phyloP scores from a whole-genome alignment of 2,329 filamentous ascomycete species.

The Talaromyces sp. region DNA sequence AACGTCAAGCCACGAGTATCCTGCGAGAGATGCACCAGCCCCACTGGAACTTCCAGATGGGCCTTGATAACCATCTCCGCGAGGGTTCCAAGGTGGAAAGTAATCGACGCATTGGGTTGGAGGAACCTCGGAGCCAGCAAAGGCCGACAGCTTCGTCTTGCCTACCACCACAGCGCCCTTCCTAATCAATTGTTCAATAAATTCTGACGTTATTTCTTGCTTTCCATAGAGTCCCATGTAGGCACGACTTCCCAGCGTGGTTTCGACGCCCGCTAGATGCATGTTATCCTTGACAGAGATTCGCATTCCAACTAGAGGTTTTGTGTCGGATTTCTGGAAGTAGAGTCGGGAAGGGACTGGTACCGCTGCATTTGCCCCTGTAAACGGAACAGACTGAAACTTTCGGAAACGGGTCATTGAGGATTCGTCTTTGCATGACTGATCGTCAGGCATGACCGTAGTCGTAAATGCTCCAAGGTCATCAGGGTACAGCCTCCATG shows the following conservation, averaged over 20 bases:
- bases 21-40: constrained; percentile 38
- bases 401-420: background rate
- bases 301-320: background rate
- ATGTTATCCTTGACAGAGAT: background rate
- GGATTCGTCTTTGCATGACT: background rate
- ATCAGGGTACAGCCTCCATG: background rate
- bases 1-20: constrained; percentile 46
- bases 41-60: constrained; percentile 41
- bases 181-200: constrained; percentile 57
- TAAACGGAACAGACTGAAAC: background rate
- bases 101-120: constrained; percentile 35
- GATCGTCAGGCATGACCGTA: background rate
- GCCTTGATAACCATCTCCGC: constrained; percentile 51
- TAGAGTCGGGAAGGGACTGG: background rate
- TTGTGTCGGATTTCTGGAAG: background rate
- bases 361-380: background rate
- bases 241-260: background rate
- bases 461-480: background rate
- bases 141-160: constrained; percentile 27
- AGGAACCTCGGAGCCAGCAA: constrained; percentile 16
- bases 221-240: background rate
- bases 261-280: background rate
- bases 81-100: constrained; percentile 40
- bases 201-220: constrained; percentile 44
- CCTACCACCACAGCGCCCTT: constrained; percentile 54